Evolutionary conservation across 1,284 basidiomycete species (phyloP).

Genomic region (Puccinia polysora): DNA sequence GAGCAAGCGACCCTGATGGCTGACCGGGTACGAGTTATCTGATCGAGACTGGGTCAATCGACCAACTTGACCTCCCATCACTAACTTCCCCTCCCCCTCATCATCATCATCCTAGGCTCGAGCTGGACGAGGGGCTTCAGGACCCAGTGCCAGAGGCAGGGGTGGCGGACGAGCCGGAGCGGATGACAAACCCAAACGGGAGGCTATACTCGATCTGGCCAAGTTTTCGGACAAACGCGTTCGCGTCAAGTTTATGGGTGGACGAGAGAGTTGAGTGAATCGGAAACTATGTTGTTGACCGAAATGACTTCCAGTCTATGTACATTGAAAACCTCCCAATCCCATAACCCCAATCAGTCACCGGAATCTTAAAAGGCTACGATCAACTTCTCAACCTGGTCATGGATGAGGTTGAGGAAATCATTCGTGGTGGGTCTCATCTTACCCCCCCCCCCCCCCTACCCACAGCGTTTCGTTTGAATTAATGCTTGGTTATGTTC

Average conservation of each 20-base stretch:
- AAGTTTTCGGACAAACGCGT: constrained; percentile 90
- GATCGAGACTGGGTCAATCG: too few relatives aligned
- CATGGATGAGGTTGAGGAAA: constrained; percentile 79
- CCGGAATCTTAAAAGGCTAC: constrained; percentile 86
- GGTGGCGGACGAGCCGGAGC: constrained; percentile 41
- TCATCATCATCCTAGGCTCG: constrained; percentile 46
- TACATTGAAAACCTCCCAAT: constrained; percentile 2
- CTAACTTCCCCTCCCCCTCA: constrained; percentile 9
- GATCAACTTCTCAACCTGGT: constrained; percentile 96
- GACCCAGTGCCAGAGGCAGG: constrained; percentile 45
- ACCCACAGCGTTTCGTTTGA: too few relatives aligned
- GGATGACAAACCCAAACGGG: constrained; percentile 77
- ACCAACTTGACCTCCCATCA: too few relatives aligned
- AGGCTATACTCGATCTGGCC: constrained; percentile 90
- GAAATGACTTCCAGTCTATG: constrained; percentile 41
- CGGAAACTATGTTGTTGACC: constrained; percentile 1
- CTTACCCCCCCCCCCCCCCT: too few relatives aligned
- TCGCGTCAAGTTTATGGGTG: constrained; percentile 92
- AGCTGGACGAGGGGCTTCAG: constrained; percentile 48
- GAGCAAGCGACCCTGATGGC: too few relatives aligned
- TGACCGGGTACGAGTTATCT: too few relatives aligned
- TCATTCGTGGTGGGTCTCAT: constrained; percentile 60
- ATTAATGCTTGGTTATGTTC: not conserved
- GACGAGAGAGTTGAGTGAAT: constrained; percentile 71
- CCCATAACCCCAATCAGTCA: constrained; percentile 61